Evolutionary conservation across 129 eudicot genomes (phyloP), one percentile per base, ranked within the genome.

Genomic region (Centrapalus pauciflorus): DNA sequence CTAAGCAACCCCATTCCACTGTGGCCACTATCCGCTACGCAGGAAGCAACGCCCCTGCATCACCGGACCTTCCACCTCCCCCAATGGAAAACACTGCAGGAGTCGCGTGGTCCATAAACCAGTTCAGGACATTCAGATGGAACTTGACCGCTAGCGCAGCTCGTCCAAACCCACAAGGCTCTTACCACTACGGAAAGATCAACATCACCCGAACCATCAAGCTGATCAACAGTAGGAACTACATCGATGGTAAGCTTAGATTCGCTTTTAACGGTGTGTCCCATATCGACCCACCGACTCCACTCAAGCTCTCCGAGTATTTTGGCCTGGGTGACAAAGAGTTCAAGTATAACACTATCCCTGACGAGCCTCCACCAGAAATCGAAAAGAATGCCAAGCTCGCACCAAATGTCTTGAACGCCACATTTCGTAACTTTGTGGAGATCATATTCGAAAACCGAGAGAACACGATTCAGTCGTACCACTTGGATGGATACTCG

Each of bases 131-230:
- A 1, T 87, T 85, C 73, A 73, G 83, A 59, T 91, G 97, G 97
- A 91, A 91, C 83, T 76, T 91, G 11, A 91, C 97, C 5, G 97
- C 97, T 4, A 91, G 97, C 9, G 97, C 97, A n/a, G 98, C 96
- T 35, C 84, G 98, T 10, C 97, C 95, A 21, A 90, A 90, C 83
- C 97, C 95, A 21, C 97, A 90, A 55, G 97, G 97, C 7, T 90
- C 97, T 5, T 90, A 90, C 81, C 95, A 87, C 71, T 90, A 90
- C 23, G 97, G 97, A 14, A 48, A 85, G 30, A 92, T 92, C 77
- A 88, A 88, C 82, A 92, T 92, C 76, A 92, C 98, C 12, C 94
- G 97, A 27, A 91, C 97, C 69, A 87, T 91, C 79, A 87, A 74
- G 80, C 55, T 91, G 23, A 77, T 61, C 24, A 87, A 79, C 77